Evolutionary conservation across 495 filamentous ascomycete species (phyloP), one percentile per base, ranked within the genome.

Genomic region (Astrothelium subdiscretum): DNA sequence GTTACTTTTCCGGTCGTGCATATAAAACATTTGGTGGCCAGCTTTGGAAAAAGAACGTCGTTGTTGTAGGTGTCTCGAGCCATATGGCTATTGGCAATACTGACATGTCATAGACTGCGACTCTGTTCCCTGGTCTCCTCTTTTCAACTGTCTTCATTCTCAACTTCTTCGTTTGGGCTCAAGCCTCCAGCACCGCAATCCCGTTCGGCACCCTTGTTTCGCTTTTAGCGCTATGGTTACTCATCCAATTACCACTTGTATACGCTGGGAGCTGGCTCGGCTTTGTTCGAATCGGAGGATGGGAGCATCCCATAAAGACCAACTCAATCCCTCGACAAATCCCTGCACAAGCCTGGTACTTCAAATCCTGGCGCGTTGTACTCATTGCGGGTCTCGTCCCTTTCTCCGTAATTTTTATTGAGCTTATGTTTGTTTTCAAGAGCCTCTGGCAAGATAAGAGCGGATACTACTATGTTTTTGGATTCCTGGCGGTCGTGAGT

Each of bases 391-490:
- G 92, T 0, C 68, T 92, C n/a, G 81, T 95, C 24, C 91, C 92
- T 0, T 97, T 97, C 69, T 88, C 89, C 2, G 90, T 97, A 22
- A 87, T 97, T 63, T 97, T 96, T 70, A 92, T 96, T 68, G 92
- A 97, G 73, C 80, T 96, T 6, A 80, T 95, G 31, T 97, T 94
- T 76, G 85, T 97, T 32, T 97, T 97, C 71, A 88, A 89, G 72
- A 91, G 87, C 62, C 69, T 96, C 12, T 96, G 91, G 90, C 87
- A 90, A 71, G 91, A 96, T 69, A 96, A 96, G 76, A 90, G 85
- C 68, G 89, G 89, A 13, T 97, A 95, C 69, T 96, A 96, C 72
- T 97, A 97, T 73, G 85, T 97, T 42, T 96, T 95, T 73, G 92
- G 92, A 10, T 97, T 95, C 78, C 72, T 95, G 60, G 86, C 84